Evolutionary conservation across 192 early-diverging fungal genomes (phyloP).

Genomic region (Linnemannia schmuckeri): DNA sequence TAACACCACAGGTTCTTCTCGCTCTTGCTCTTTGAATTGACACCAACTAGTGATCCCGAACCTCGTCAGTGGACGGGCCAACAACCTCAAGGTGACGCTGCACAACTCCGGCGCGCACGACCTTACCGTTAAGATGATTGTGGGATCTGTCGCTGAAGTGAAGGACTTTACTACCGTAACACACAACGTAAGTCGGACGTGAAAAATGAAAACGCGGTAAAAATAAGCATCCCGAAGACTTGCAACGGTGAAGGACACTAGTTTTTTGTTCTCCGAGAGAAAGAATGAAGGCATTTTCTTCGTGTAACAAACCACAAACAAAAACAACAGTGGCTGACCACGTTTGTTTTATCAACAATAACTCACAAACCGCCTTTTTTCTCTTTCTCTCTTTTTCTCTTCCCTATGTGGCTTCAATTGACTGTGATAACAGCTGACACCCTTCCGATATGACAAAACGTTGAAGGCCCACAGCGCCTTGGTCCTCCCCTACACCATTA

Average conservation of each 20-base stretch:
- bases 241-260: too few species aligned
- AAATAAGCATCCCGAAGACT: neutral
- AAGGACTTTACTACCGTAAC: conserved; percentile 19
- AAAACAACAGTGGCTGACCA: neutral
- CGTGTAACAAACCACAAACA: neutral
- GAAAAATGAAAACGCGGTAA: neutral
- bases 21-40: neutral
- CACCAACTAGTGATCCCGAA: conserved; percentile 16
- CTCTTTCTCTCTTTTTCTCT: neutral
- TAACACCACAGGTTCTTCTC: neutral
- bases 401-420: neutral
- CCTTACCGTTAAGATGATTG: conserved; percentile 22
- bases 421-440: neutral
- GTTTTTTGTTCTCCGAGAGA: neutral
- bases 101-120: conserved; percentile 22
- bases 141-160: conserved; percentile 17
- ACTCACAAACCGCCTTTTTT: neutral
- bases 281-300: neutral
- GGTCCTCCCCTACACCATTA: neutral
- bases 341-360: neutral
- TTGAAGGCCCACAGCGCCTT: conserved; percentile 14
- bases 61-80: conserved; percentile 22
- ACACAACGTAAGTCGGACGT: conserved; percentile 16
- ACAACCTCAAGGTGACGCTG: conserved; percentile 19
- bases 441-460: neutral